These are phyloP conservation scores for Rubia peregrina DNA, from an alignment of 305 asterid genomes.

Conservation along the genomic window DNA sequence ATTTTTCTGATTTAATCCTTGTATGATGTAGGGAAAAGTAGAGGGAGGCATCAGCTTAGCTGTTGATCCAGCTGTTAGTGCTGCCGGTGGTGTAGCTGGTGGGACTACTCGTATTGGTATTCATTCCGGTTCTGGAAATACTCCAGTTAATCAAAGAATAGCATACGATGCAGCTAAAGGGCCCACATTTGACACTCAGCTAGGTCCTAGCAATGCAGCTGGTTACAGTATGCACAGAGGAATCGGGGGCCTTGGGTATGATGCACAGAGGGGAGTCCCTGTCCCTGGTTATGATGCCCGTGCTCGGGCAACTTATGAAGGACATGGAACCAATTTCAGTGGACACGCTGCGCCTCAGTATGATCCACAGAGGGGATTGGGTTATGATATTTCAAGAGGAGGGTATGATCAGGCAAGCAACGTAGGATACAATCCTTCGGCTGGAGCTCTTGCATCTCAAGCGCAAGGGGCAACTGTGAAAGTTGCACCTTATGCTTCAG, in stretches of 20 bases:
- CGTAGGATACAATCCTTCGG: slow-evolving; percentile 31
- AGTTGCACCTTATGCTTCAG: slow-evolving; percentile 31
- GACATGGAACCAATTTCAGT: slow-evolving; percentile 30
- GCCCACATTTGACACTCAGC: slow-evolving; percentile 36
- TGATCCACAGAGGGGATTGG: slow-evolving; percentile 47
- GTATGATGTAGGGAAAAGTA: slow-evolving; percentile 44
- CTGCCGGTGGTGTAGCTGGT: slow-evolving; percentile 23
- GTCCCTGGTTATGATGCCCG: slow-evolving; percentile 33
- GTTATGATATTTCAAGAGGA: slow-evolving; percentile 42
- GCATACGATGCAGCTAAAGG: slow-evolving; percentile 43
- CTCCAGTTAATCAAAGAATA: slow-evolving; percentile 25
- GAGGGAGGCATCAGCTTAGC: slow-evolving; percentile 38
- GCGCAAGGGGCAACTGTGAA: slow-evolving; percentile 41
- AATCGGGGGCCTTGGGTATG: slow-evolving; percentile 32
- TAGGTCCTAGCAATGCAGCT: slow-evolving; percentile 26
- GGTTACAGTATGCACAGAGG: slow-evolving; percentile 40
- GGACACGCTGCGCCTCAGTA: slow-evolving; percentile 34
- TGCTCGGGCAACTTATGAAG: slow-evolving; percentile 34
- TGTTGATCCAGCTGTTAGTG: slow-evolving; percentile 26
- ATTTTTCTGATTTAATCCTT: slow-evolving; percentile 15
- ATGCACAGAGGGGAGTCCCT: slow-evolving; percentile 39
- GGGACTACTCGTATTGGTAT: slow-evolving; percentile 39
- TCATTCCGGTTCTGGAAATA: slow-evolving; percentile 33
- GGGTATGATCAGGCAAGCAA: slow-evolving; percentile 36
- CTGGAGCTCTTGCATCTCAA: slow-evolving; percentile 50